These are phyloP conservation scores for Echinochloa phyllopogon DNA, from an alignment of 176 grass and related monocot genomes.

Conservation along the genomic window DNA sequence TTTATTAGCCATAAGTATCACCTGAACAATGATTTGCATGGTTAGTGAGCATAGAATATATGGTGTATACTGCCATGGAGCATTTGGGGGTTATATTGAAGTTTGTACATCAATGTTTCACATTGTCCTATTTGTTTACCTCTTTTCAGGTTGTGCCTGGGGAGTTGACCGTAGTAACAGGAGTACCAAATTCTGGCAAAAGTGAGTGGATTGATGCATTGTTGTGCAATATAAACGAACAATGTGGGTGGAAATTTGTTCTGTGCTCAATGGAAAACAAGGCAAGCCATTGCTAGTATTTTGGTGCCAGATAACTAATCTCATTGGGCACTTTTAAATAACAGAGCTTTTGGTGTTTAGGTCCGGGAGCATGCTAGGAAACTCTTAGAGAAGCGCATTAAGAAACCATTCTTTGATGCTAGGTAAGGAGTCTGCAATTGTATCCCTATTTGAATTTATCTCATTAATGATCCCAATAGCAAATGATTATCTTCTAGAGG, in stretches of 20 bases:
- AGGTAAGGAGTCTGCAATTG: conserved; percentile 55
- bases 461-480: conserved; percentile 21
- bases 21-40: conserved; percentile 15
- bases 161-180: conserved; percentile 91
- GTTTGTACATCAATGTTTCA: conserved; percentile 12
- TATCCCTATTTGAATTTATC: conserved; percentile 23
- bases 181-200: conserved; percentile 97
- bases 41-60: conserved; percentile 8
- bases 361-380: conserved; percentile 96
- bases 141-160: conserved; percentile 79
- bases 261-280: conserved; percentile 98
- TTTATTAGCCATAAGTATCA: not conserved
- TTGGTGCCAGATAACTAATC: conserved; percentile 21
- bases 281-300: conserved; percentile 54
- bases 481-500: conserved; percentile 10
- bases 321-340: conserved; percentile 19
- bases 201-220: conserved; percentile 99
- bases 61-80: conserved; percentile 19
- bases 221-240: conserved; percentile 83
- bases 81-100: not conserved
- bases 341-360: conserved; percentile 55
- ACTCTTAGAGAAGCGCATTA: conserved; percentile 86
- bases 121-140: conserved; percentile 29
- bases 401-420: conserved; percentile 90
- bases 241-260: conserved; percentile 92